A percentile compares a stretch with the other conserved stretches of the same genome.
Evolutionary conservation across 2,329 filamentous ascomycete genomes (phyloP).

Genomic region (Rosellinia necatrix): DNA sequence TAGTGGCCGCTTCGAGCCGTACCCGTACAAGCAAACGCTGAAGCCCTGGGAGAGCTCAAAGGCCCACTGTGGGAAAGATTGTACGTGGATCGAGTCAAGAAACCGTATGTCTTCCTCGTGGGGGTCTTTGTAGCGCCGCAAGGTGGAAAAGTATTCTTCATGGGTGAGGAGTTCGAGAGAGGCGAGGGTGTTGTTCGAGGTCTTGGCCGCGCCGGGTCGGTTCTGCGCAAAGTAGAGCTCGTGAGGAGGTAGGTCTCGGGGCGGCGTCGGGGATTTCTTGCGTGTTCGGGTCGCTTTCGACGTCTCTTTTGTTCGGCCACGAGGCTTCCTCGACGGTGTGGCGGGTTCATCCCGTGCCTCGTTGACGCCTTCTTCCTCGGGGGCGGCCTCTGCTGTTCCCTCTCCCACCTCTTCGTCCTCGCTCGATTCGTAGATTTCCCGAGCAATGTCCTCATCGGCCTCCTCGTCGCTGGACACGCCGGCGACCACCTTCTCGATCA

Average conservation of each 20-base stretch:
- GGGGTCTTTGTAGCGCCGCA: slow-evolving; percentile 67
- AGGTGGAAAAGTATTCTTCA: slow-evolving; percentile 83
- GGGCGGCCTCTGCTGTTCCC: slow-evolving; percentile 32
- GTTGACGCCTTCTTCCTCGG: slow-evolving; percentile 40
- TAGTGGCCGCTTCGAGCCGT: slow-evolving; percentile 82
- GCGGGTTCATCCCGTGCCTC: slow-evolving; percentile 37
- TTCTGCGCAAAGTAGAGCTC: slow-evolving; percentile 96
- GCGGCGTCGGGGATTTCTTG: slow-evolving; percentile 76
- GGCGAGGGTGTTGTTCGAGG: slow-evolving; percentile 82
- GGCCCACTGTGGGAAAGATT: slow-evolving; percentile 87
- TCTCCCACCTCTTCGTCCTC: slow-evolving; percentile 54
- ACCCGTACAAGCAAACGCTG: slow-evolving; percentile 89
- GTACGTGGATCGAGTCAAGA: slow-evolving; percentile 74
- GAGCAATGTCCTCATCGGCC: slow-evolving; percentile 69
- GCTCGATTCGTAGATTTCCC: slow-evolving; percentile 67
- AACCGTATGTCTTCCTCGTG: slow-evolving; percentile 73
- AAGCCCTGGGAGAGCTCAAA: slow-evolving; percentile 90
- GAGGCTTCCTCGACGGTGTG: slow-evolving; percentile 55
- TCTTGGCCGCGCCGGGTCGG: slow-evolving; percentile 77
- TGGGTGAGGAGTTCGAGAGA: slow-evolving; percentile 80
- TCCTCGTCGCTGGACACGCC: slow-evolving; percentile 72
- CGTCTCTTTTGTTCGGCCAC: slow-evolving; percentile 42
- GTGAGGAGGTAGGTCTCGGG: slow-evolving; percentile 80
- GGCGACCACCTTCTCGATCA: slow-evolving; percentile 73
- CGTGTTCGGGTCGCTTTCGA: slow-evolving; percentile 46